Conservation (phyloP, 352 stramenopile species). For the Phytophthora cryptogea region DNA sequence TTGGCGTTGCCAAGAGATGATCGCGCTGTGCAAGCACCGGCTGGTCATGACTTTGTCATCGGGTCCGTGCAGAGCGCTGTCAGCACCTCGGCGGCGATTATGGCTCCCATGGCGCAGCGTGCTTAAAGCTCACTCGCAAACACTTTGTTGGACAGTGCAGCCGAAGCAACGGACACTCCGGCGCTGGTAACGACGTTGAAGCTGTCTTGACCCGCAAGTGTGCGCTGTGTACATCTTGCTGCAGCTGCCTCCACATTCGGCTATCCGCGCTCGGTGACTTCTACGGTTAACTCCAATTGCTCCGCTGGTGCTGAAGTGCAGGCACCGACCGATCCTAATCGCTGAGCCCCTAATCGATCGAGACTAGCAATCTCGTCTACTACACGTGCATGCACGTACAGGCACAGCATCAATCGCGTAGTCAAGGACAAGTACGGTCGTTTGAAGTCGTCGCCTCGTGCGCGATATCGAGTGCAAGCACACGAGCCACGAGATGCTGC, state of each 20-base stretch:
- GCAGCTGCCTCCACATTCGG: slow-evolving; percentile 7
- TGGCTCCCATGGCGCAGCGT: slow-evolving; percentile 1
- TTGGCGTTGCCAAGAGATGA: slow-evolving; percentile 23
- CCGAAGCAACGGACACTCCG: slow-evolving; percentile 18
- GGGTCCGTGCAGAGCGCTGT: neutral
- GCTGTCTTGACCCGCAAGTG: slow-evolving; percentile 5
- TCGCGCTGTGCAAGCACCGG: slow-evolving; percentile 20
- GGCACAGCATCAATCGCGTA: neutral
- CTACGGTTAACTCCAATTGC: neutral
- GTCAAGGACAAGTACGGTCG: neutral
- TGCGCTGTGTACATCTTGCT: slow-evolving; percentile 1
- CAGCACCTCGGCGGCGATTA: slow-evolving; percentile 12
- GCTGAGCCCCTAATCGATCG: slow-evolving; percentile 5
- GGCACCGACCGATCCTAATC: slow-evolving; percentile 8
- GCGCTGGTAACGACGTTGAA: slow-evolving; percentile 32
- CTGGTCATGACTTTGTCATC: slow-evolving; percentile 11
- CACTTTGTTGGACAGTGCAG: slow-evolving; percentile 25
- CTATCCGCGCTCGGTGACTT: slow-evolving; percentile 8
- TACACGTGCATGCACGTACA: neutral
- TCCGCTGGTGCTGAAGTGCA: neutral
- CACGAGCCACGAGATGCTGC: neutral
- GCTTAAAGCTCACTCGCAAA: slow-evolving; percentile 1
- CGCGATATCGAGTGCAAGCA: neutral
- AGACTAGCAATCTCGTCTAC: neutral
- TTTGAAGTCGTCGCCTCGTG: slow-evolving; percentile 7